Conservation (phyloP, 225 moss, liverwort and hornwort species). For the Pseudisothecium myosuroides region DNA sequence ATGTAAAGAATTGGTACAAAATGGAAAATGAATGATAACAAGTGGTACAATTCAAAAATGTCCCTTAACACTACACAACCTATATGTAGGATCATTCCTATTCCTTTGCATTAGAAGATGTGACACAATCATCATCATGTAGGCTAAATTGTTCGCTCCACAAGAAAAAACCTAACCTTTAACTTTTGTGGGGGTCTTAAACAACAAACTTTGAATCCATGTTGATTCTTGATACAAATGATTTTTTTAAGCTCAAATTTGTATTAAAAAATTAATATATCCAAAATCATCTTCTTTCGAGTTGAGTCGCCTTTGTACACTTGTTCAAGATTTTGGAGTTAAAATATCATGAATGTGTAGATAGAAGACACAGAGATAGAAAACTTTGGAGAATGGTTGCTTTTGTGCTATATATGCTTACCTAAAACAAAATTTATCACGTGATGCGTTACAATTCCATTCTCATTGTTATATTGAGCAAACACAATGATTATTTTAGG, state of each 20-base stretch:
- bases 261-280: not conserved
- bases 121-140: not conserved
- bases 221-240: not conserved
- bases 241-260: not conserved
- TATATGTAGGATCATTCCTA: not conserved
- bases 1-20: not conserved
- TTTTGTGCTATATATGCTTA: not conserved
- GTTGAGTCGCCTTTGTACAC: not conserved
- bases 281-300: not conserved
- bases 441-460: not conserved
- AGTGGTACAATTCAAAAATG: not conserved
- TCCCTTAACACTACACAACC: not conserved
- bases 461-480: not conserved
- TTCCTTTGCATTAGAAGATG: not conserved
- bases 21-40: not conserved
- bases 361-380: not conserved
- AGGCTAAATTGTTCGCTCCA: not conserved
- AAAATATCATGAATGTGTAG: not conserved
- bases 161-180: not conserved
- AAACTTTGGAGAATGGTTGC: not conserved
- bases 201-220: not conserved
- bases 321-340: not conserved
- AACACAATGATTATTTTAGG: not conserved
- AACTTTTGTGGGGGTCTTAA: not conserved
- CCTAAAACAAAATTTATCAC: not conserved